Evolutionary conservation across 1,139 yeast species (phyloP).

Genomic region (Torulaspora pretoriensis): DNA sequence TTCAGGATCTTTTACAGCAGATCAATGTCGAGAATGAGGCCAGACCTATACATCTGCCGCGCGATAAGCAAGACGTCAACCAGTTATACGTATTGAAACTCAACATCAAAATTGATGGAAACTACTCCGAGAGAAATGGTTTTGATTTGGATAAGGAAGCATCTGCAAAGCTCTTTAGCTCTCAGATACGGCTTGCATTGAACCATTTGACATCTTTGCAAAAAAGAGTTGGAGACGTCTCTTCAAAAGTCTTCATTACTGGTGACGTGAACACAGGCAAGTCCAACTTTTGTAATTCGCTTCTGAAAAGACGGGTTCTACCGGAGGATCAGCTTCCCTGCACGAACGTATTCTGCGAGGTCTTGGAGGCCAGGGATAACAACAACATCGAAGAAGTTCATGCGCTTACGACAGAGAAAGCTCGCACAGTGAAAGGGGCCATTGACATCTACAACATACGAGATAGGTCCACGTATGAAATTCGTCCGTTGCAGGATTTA

Average conservation of each 20-base stretch:
- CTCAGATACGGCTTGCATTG: slow-evolving; percentile 40
- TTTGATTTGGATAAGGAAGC: slow-evolving; percentile 30
- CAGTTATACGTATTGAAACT: slow-evolving; percentile 27
- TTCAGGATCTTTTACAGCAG: slow-evolving; percentile 23
- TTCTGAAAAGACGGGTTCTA: slow-evolving; percentile 67
- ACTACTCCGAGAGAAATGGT: slow-evolving; percentile 15
- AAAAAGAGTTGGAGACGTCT: slow-evolving; percentile 84
- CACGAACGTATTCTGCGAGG: slow-evolving; percentile 94
- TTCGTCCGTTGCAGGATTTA: slow-evolving; percentile 51
- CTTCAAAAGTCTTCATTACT: slow-evolving; percentile 91
- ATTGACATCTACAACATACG: slow-evolving; percentile 46
- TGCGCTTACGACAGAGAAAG: slow-evolving; percentile 66
- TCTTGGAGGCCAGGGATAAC: slow-evolving; percentile 78
- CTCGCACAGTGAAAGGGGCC: slow-evolving; percentile 31
- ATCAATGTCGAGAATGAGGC: slow-evolving; percentile 27
- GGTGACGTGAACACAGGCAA: slow-evolving; percentile 98
- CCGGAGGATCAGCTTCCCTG: slow-evolving; percentile 99
- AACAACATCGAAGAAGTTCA: slow-evolving; percentile 82
- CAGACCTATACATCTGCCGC: slow-evolving; percentile 29
- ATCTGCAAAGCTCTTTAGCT: slow-evolving; percentile 28
- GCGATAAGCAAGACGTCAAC: slow-evolving; percentile 10
- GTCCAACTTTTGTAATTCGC: slow-evolving; percentile 90
- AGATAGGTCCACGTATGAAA: slow-evolving; percentile 64
- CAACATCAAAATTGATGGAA: slow-evolving; percentile 32
- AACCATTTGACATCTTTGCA: slow-evolving; percentile 70